Evolutionary conservation across 148 eudicot genomes (phyloP).

Genomic region (Fagopyrum homotropicum): DNA sequence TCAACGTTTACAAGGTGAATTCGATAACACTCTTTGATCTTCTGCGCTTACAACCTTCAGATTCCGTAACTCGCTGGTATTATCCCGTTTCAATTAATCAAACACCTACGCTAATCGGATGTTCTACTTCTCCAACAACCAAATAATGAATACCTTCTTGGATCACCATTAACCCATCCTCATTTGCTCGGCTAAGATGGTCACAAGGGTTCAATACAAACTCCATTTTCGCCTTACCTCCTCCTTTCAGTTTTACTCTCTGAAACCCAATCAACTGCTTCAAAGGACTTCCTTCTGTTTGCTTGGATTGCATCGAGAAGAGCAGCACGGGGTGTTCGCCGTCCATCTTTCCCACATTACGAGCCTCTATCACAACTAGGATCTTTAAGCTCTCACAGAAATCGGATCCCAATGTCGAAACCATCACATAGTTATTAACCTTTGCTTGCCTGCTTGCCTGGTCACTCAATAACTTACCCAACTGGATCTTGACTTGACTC

Average conservation of each 20-base stretch:
- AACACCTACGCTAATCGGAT: conserved; percentile 21
- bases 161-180: conserved; percentile 54
- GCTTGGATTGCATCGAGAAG: conserved; percentile 31
- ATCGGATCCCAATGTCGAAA: conserved; percentile 29
- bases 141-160: conserved; percentile 39
- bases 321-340: conserved; percentile 50
- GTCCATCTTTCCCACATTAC: conserved; percentile 39
- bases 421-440: conserved; percentile 18
- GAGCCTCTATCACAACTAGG: conserved; percentile 34
- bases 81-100: neutral
- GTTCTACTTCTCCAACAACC: conserved; percentile 44
- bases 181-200: conserved; percentile 56
- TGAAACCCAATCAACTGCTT: conserved; percentile 58
- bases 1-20: neutral
- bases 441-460: conserved; percentile 13
- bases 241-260: conserved; percentile 36
- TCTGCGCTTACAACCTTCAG: too few species aligned
- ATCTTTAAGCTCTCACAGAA: conserved; percentile 39
- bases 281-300: conserved; percentile 28
- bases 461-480: conserved; percentile 16
- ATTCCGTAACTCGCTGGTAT: neutral
- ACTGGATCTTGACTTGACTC: conserved; percentile 22
- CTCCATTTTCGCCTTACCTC: conserved; percentile 29
- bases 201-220: conserved; percentile 66
- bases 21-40: too few species aligned